A percentile compares a stretch with the other conserved stretches of the same genome.
Evolutionary conservation across 2,329 filamentous ascomycete species (phyloP).

Genomic region (Arachnomyces sp.): DNA sequence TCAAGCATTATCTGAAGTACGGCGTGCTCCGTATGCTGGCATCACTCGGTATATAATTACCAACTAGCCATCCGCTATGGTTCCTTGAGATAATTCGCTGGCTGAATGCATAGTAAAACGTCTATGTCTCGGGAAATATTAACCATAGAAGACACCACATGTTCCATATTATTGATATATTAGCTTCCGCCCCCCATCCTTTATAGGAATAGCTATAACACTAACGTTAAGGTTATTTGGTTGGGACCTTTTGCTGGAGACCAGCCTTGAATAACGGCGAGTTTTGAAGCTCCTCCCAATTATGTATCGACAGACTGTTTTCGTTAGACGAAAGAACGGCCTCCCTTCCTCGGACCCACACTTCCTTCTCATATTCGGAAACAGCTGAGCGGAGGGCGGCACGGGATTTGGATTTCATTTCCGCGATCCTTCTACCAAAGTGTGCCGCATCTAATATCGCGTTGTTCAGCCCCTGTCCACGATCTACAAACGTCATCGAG

Average conservation of each 20-base stretch:
- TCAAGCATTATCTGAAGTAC: no score
- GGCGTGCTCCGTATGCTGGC: no score
- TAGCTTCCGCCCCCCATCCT: no score
- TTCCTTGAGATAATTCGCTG: no score
- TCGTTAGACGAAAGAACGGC: slow-evolving; percentile 4
- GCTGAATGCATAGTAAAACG: no score
- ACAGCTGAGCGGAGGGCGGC: slow-evolving; percentile 1
- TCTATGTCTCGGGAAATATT: no score
- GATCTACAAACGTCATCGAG: slow-evolving; percentile 17
- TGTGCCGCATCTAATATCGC: slow-evolving; percentile 24
- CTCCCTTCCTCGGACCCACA: slow-evolving; percentile 7
- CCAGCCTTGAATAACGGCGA: slow-evolving; percentile 8
- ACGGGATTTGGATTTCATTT: slow-evolving; percentile 1
- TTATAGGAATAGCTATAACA: no score
- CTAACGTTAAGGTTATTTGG: no score
- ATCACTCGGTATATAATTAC: no score
- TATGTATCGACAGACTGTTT: slow-evolving; percentile 6
- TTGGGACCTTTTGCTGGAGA: slow-evolving; percentile 40
- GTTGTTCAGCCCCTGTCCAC: slow-evolving; percentile 31
- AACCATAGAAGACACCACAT: no score
- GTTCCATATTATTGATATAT: no score
- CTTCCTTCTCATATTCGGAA: slow-evolving; percentile 5
- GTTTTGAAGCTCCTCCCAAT: slow-evolving; percentile 6
- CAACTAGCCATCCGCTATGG: no score
- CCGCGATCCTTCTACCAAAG: slow-evolving; percentile 4